Evolutionary conservation across 257 asterid genomes (phyloP), one percentile per base, ranked within the genome.

Genomic region (Capsicum pubescens): DNA sequence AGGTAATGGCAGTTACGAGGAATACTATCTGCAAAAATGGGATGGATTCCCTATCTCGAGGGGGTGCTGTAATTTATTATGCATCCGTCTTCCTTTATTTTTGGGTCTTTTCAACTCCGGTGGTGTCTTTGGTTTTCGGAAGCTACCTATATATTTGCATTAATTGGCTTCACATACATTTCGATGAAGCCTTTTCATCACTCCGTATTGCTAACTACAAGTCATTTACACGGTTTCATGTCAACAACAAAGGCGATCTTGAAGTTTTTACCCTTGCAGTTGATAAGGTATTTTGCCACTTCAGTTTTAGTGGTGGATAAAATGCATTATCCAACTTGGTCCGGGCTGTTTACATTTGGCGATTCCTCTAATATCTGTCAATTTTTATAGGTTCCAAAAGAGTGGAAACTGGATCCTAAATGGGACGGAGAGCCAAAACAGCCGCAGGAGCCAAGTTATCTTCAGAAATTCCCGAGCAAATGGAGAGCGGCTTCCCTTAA

Each of bases 21-120:
- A 93, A 60, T 81, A 91, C 87, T 83, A 97, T 97, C 83, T 97
- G 98, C 95, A 92, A 93, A 88, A 89, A 92, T 4, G 97, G 99
- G 79, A 91, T 95, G 94, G 97, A 90, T 81, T 91, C 97, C 0
- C 90, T 97, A 48, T 89, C 98, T 7, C 91, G 98, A 39, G 97
- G 94, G 72, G 97, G 94, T 69, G 97, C 95, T 6, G 92, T 81
- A 56, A 95, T 93, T 72, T 97, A 95, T 87, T 97, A 97, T 87
- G 97, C 99, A 14, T 92, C 99, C 0, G 95, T 97, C 85, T 97
- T 97, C 88, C 99, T 97, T 81, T 97, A 97, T 83, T 97, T 90
- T 88, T 97, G 99, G 99, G 99, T 97, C 84, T 95, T 97, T 87
- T 93, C 99, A 17, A 97, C 99, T 64, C 99, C 99, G 0, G 93